Conservation (phyloP, 1,284 basidiomycete species). For the Lentinula novae-zelandiae region DNA sequence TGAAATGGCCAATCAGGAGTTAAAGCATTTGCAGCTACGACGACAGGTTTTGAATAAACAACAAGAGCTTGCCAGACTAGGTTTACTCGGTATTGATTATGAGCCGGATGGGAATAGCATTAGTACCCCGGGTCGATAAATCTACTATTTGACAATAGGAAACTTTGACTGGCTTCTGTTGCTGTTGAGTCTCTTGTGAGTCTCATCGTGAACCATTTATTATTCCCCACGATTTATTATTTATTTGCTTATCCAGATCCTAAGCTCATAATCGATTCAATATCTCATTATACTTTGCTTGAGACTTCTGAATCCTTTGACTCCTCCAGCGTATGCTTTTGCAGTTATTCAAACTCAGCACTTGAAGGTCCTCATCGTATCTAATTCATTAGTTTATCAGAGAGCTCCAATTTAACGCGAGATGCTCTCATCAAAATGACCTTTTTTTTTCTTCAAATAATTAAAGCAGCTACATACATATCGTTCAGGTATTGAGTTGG, state of each 20-base stretch:
- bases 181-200: not conserved
- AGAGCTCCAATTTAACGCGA: not conserved
- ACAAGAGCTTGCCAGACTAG: slow-evolving; percentile 56
- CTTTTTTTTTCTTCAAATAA: not conserved
- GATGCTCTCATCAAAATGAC: not conserved
- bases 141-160: too few species aligned
- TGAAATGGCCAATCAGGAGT: slow-evolving; percentile 53
- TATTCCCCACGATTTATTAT: not conserved
- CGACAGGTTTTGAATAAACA: slow-evolving; percentile 52
- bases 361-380: too few species aligned
- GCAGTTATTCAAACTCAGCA: too few species aligned
- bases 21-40: slow-evolving; percentile 52
- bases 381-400: too few species aligned
- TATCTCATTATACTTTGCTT: not conserved
- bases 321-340: too few species aligned
- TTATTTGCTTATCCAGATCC: not conserved
- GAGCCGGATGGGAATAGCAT: not conserved
- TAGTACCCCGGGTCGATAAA: not conserved
- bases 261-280: not conserved
- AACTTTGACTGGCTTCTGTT: not conserved
- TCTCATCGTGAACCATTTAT: too few species aligned
- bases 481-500: not conserved
- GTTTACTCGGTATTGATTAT: slow-evolving; percentile 53
- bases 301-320: not conserved
- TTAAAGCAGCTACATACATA: too few species aligned